A percentile compares a stretch with the other conserved stretches of the same genome.
These are phyloP conservation scores for Globisporangium uncinulatum DNA, from an alignment of 352 stramenopile species.

Conservation along the genomic window DNA sequence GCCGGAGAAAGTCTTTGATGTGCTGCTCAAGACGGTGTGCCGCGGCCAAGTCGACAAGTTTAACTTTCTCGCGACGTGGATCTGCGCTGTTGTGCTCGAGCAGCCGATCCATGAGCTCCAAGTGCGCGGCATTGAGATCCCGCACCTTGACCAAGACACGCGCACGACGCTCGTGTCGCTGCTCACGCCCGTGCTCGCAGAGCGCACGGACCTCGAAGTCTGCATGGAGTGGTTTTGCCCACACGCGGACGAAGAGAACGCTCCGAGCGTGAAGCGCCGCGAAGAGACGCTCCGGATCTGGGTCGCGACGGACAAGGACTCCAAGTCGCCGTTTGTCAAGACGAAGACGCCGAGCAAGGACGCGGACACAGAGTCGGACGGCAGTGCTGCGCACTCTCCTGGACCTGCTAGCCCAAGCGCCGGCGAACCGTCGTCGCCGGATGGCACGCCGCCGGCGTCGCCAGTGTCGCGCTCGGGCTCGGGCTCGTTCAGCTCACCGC, in stretches of 20 bases:
- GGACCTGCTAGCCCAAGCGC: slow-evolving; percentile 31
- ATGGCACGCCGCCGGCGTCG: slow-evolving; percentile 40
- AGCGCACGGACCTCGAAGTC: slow-evolving; percentile 79
- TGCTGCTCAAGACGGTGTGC: slow-evolving; percentile 82
- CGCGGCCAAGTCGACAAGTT: slow-evolving; percentile 85
- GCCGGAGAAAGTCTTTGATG: slow-evolving; percentile 75
- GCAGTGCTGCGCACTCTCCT: slow-evolving; percentile 33
- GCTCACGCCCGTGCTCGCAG: slow-evolving; percentile 73
- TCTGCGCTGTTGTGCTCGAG: slow-evolving; percentile 69
- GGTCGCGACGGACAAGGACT: slow-evolving; percentile 83
- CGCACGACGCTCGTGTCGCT: slow-evolving; percentile 65
- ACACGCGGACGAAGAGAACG: slow-evolving; percentile 54
- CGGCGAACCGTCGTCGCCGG: slow-evolving; percentile 14
- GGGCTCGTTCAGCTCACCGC: slow-evolving; percentile 38
- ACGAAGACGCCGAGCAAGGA: slow-evolving; percentile 38
- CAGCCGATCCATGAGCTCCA: slow-evolving; percentile 58
- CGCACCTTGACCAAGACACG: slow-evolving; percentile 66
- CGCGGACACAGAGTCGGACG: slow-evolving; percentile 60
- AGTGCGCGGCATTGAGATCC: slow-evolving; percentile 84
- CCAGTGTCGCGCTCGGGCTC: slow-evolving; percentile 16
- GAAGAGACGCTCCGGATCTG: slow-evolving; percentile 83
- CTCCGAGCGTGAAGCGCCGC: slow-evolving; percentile 50
- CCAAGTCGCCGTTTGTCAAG: slow-evolving; percentile 69
- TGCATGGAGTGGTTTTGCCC: slow-evolving; percentile 88
- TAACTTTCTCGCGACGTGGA: slow-evolving; percentile 85